These are phyloP conservation scores for Spencermartinsiella ligniputridi DNA, from an alignment of 1,139 yeast genomes.

Conservation along the genomic window DNA sequence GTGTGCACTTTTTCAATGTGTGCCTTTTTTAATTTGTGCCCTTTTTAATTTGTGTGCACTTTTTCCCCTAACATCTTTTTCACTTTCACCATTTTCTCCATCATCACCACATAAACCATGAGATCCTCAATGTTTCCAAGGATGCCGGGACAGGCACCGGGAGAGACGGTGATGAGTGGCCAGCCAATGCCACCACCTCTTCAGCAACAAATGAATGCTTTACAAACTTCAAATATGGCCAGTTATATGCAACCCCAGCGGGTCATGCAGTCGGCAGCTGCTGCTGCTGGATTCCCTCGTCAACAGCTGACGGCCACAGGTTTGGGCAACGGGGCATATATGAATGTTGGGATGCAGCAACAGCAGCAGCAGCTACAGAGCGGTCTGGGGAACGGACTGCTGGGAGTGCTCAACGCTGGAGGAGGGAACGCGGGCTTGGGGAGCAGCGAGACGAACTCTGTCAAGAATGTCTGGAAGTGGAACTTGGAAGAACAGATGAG, in stretches of 20 bases:
- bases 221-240: constrained; percentile 2
- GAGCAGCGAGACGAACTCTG: constrained; percentile 6
- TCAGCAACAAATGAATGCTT: constrained; percentile 5
- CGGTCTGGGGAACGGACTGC: constrained; percentile 1
- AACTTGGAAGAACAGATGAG: constrained; percentile 81
- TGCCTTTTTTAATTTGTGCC: no score
- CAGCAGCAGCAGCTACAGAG: constrained; percentile 2
- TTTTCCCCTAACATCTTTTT: background rate
- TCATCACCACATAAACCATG: background rate
- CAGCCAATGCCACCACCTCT: constrained; percentile 7
- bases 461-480: constrained; percentile 69
- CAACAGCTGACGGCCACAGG: constrained; percentile 1
- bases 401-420: background rate
- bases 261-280: constrained; percentile 3
- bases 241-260: constrained; percentile 5
- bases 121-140: constrained; percentile 2
- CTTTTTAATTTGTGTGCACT: no score
- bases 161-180: constrained; percentile 1
- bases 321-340: background rate
- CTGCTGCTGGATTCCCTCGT: constrained; percentile 2
- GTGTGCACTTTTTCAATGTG: no score
- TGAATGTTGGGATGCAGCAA: constrained; percentile 3
- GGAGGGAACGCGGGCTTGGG: background rate
- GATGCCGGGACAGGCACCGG: constrained; percentile 7
- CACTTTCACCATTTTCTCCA: background rate